Conservation (phyloP, 495 filamentous ascomycete genomes). For the Usnea hakonensis region DNA sequence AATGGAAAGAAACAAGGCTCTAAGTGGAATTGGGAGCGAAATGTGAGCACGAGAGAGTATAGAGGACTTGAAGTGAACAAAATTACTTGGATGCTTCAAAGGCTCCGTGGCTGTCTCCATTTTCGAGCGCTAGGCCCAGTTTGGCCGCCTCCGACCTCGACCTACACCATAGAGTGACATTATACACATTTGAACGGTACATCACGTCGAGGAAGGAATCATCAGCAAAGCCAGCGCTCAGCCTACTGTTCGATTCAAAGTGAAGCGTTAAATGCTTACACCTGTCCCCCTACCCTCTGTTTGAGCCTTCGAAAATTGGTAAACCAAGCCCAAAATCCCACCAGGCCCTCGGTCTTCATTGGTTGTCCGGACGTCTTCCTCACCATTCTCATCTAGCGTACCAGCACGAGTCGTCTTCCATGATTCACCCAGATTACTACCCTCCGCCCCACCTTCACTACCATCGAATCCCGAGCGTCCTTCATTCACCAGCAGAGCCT, state of each 20-base stretch:
- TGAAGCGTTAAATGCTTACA: constrained; percentile 24
- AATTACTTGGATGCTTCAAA: neutral
- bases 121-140: neutral
- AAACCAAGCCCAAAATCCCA: constrained; percentile 70
- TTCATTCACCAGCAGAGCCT: constrained; percentile 25
- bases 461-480: constrained; percentile 27
- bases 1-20: neutral
- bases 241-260: neutral
- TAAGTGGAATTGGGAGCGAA: neutral
- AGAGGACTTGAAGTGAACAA: neutral
- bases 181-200: neutral
- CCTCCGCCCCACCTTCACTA: constrained; percentile 42
- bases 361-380: constrained; percentile 43
- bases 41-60: neutral
- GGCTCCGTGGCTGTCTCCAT: neutral
- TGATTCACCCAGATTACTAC: constrained; percentile 56
- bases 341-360: constrained; percentile 44
- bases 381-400: constrained; percentile 38
- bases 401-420: constrained; percentile 54
- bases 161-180: neutral
- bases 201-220: neutral
- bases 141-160: neutral
- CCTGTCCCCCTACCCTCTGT: constrained; percentile 47
- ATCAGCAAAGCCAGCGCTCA: neutral
- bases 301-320: constrained; percentile 84